Conservation (phyloP, 768 basidiomycete genomes). For the Xerocomellus amylosporus region DNA sequence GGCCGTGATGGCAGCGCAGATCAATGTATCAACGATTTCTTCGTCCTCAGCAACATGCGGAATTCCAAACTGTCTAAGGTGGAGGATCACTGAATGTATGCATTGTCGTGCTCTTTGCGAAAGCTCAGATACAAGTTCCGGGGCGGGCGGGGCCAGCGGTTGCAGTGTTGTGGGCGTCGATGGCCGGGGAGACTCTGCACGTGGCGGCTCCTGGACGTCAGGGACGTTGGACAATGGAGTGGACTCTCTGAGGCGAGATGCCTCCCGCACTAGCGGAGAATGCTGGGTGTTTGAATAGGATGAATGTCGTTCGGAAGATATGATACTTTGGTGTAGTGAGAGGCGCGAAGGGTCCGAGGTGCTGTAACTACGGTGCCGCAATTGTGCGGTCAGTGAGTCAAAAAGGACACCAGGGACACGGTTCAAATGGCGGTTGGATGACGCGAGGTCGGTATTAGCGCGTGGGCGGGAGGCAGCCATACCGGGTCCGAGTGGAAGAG, state of each 20-base stretch:
- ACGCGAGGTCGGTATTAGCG: conserved; percentile 25
- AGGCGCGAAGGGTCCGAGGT: not conserved
- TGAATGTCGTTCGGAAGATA: conserved; percentile 1
- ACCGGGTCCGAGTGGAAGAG: not conserved
- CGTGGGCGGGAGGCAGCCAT: conserved; percentile 16
- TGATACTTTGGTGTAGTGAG: not conserved
- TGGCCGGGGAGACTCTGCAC: not conserved
- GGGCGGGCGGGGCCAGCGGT: conserved; percentile 50
- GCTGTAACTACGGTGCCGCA: conserved; percentile 23
- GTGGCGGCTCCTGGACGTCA: not conserved
- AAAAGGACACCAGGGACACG: conserved; percentile 9
- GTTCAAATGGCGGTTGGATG: conserved; percentile 5
- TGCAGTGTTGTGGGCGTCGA: conserved; percentile 38
- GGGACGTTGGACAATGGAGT: conserved; percentile 3
- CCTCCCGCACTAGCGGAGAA: not conserved
- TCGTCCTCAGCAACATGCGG: conserved; percentile 52
- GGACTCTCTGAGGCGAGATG: conserved; percentile 6
- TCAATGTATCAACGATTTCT: conserved; percentile 56
- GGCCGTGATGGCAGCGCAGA: conserved; percentile 55
- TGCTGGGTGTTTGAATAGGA: not conserved
- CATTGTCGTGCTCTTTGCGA: conserved; percentile 52
- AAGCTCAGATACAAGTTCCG: conserved; percentile 58
- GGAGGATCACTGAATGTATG: conserved; percentile 60
- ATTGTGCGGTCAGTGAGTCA: conserved; percentile 5
- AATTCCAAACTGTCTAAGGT: conserved; percentile 48